Percentiles rank a stretch among this genome's conserved stretches.
Evolutionary conservation across 106 monocot species (phyloP).

Genomic region (Posidonia australis): DNA sequence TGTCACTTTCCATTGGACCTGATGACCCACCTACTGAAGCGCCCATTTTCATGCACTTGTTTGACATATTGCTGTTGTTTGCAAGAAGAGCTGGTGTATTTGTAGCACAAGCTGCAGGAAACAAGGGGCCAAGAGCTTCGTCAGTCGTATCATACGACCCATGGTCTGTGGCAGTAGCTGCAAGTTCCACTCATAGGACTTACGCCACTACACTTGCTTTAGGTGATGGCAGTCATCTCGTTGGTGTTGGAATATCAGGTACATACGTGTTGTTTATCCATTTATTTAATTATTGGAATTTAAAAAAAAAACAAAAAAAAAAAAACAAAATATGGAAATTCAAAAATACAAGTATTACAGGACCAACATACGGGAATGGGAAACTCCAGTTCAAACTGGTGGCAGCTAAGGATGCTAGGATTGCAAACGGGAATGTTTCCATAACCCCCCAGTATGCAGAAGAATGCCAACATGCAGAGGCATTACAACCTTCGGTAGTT

Average conservation of each 20-base stretch:
- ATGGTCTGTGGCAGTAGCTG: slow-evolving; percentile 53
- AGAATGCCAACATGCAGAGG: slow-evolving; percentile 51
- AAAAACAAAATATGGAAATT: too few species aligned
- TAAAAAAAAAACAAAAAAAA: too few species aligned
- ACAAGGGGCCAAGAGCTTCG: slow-evolving; percentile 46
- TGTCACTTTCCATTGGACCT: slow-evolving; percentile 71
- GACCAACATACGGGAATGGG: slow-evolving; percentile 39
- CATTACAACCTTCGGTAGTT: slow-evolving; percentile 21
- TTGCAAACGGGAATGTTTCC: not conserved
- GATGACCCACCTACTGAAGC: slow-evolving; percentile 28
- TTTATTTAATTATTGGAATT: too few species aligned
- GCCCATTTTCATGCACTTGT: slow-evolving; percentile 37
- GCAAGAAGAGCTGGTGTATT: slow-evolving; percentile 56
- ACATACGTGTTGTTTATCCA: not conserved
- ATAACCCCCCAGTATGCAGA: slow-evolving; percentile 5
- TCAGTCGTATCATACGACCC: slow-evolving; percentile 60
- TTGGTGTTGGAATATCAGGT: slow-evolving; percentile 62
- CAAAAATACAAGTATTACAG: too few species aligned
- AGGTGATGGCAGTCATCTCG: slow-evolving; percentile 19
- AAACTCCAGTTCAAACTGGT: slow-evolving; percentile 33
- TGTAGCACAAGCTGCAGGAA: slow-evolving; percentile 76
- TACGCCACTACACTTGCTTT: slow-evolving; percentile 30
- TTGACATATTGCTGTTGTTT: slow-evolving; percentile 48
- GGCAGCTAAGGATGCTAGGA: slow-evolving; percentile 41
- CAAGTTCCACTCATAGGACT: slow-evolving; percentile 39